A percentile compares a stretch with the other conserved stretches of the same genome.
Conservation (phyloP, 1,284 basidiomycete species). For the Farysia itapuensis region DNA sequence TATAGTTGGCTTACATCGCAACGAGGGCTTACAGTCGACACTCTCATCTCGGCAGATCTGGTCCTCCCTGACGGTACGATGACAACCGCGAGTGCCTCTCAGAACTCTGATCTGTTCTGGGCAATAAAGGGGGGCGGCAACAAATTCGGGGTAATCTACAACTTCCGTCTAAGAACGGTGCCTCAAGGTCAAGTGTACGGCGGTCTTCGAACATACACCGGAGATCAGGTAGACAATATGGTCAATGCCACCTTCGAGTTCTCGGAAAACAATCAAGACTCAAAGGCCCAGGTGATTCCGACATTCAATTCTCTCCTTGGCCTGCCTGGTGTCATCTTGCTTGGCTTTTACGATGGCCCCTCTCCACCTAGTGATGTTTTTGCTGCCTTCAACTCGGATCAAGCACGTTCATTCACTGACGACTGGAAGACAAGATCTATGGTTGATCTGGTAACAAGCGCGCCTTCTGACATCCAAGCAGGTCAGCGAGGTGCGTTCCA, state of each 20-base stretch:
- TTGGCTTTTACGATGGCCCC: conserved; percentile 42
- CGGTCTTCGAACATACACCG: conserved; percentile 32
- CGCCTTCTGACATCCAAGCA: conserved; percentile 19
- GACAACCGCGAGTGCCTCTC: conserved; percentile 20
- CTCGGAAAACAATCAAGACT: conserved; percentile 37
- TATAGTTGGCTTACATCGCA: conserved; percentile 44
- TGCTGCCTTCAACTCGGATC: conserved; percentile 8
- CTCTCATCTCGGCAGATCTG: conserved; percentile 30
- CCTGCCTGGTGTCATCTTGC: conserved; percentile 15
- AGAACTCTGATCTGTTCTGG: conserved; percentile 41
- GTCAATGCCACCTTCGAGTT: conserved; percentile 38
- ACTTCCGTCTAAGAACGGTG: conserved; percentile 36
- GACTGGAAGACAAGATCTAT: conserved; percentile 38
- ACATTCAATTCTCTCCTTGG: conserved; percentile 40
- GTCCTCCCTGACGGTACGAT: conserved; percentile 40
- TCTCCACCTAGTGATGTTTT: conserved; percentile 10
- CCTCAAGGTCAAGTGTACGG: conserved; percentile 43
- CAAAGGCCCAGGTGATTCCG: conserved; percentile 40
- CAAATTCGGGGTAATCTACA: conserved; percentile 38
- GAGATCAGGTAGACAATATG: conserved; percentile 28
- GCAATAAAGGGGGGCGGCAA: conserved; percentile 45
- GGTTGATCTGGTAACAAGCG: conserved; percentile 23
- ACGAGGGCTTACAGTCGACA: conserved; percentile 40
- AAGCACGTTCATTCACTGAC: conserved; percentile 10
- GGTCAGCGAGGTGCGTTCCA: conserved; percentile 43